phyloP scores from a whole-genome alignment of 176 grass and related monocot genomes.

The Triticum monococcum region DNA sequence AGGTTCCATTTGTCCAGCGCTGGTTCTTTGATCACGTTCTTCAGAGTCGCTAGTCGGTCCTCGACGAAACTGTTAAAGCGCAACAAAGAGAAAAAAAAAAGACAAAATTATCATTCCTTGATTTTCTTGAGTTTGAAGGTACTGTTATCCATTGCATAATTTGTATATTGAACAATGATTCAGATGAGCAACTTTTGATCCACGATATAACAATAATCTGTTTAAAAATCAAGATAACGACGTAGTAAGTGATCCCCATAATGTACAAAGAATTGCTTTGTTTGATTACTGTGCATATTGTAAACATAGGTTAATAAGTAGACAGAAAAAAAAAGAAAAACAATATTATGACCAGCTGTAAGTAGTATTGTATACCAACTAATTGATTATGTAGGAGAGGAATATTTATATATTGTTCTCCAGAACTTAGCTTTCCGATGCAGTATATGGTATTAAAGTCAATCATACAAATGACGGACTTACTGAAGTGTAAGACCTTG shows the following conservation, averaged over 20 bases:
- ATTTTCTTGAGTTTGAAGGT: neutral
- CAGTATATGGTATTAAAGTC: neutral
- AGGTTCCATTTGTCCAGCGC: constrained; percentile 76
- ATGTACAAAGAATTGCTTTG: neutral
- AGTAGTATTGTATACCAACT: neutral
- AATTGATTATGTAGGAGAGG: neutral
- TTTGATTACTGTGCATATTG: neutral
- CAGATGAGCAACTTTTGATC: neutral
- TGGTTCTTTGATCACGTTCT: constrained; percentile 90
- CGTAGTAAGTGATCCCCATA: neutral
- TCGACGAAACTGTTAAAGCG: constrained; percentile 67
- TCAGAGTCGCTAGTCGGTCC: constrained; percentile 71
- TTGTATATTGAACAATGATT: neutral
- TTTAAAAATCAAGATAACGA: too few species aligned
- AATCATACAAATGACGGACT: constrained; percentile 19
- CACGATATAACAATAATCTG: neutral
- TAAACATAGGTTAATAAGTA: neutral
- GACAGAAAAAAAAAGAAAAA: neutral
- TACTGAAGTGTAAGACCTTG: constrained; percentile 70
- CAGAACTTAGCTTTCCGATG: neutral
- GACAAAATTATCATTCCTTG: neutral
- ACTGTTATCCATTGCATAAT: neutral
- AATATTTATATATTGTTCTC: neutral
- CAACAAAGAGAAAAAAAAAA: neutral
- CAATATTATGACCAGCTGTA: neutral